These are phyloP conservation scores for Emericellopsis cladophorae DNA, from an alignment of 2,329 filamentous ascomycete species.

Conservation along the genomic window DNA sequence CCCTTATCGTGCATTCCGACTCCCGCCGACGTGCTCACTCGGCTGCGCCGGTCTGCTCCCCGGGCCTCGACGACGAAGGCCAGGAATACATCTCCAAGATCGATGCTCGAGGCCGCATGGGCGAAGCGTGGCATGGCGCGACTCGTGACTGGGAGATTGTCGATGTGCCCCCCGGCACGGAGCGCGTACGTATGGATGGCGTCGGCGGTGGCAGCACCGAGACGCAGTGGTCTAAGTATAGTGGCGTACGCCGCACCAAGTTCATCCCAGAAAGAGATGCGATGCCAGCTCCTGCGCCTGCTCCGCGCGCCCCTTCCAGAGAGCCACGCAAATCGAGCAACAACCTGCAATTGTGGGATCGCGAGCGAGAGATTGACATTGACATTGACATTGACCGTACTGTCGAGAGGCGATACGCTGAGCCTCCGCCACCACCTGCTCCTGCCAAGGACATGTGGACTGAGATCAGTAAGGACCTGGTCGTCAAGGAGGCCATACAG, in stretches of 20 bases:
- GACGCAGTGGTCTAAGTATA: slow-evolving; percentile 68
- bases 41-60: slow-evolving; percentile 27
- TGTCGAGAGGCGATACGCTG: slow-evolving; percentile 33
- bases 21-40: slow-evolving; percentile 40
- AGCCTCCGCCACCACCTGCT: slow-evolving; percentile 19
- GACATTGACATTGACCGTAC: slow-evolving; percentile 43
- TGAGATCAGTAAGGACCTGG: slow-evolving; percentile 88
- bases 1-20: slow-evolving; percentile 50
- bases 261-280: slow-evolving; percentile 58
- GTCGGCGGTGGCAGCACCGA: slow-evolving; percentile 63
- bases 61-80: slow-evolving; percentile 42
- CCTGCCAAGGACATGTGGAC: slow-evolving; percentile 73
- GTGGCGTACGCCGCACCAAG: slow-evolving; percentile 60
- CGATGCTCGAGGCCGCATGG: slow-evolving; percentile 50
- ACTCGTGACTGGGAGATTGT: slow-evolving; percentile 72
- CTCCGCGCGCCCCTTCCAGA: slow-evolving; percentile 13
- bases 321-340: slow-evolving; percentile 4
- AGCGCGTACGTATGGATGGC: slow-evolving; percentile 72
- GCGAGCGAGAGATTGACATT: slow-evolving; percentile 31
- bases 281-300: slow-evolving; percentile 10
- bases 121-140: slow-evolving; percentile 62
- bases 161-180: slow-evolving; percentile 73
- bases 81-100: slow-evolving; percentile 45
- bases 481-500: slow-evolving; percentile 77
- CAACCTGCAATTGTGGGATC: slow-evolving; percentile 24